phyloP scores from a whole-genome alignment of 352 stramenopile genomes.

The Globisporangium nodosum region DNA sequence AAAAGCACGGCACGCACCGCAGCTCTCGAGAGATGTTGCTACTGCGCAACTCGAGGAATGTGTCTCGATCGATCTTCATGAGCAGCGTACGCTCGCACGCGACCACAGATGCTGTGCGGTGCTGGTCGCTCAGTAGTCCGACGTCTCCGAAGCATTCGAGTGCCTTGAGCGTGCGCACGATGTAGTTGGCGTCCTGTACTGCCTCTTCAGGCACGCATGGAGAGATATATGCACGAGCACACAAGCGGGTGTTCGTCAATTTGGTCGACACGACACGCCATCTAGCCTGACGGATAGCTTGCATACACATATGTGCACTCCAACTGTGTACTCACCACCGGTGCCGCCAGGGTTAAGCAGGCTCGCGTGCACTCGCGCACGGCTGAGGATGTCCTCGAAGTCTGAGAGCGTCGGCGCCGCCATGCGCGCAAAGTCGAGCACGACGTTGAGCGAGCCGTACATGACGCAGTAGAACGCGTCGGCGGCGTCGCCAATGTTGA shows the following conservation, averaged over 20 bases:
- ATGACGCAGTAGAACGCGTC: slow-evolving; percentile 78
- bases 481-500: slow-evolving; percentile 59
- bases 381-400: slow-evolving; percentile 71
- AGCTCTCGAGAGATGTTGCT: slow-evolving; percentile 51
- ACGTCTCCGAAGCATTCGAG: slow-evolving; percentile 74
- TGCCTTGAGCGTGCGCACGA: slow-evolving; percentile 55
- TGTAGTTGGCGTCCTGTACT: slow-evolving; percentile 42
- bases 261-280: background rate
- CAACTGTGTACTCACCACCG: background rate
- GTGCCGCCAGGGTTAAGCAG: slow-evolving; percentile 49
- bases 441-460: slow-evolving; percentile 65
- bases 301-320: too few relatives aligned
- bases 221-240: background rate
- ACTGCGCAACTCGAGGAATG: slow-evolving; percentile 54
- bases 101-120: slow-evolving; percentile 61
- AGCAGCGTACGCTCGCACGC: slow-evolving; percentile 60
- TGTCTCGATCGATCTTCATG: slow-evolving; percentile 64
- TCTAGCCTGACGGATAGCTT: background rate
- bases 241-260: background rate
- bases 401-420: slow-evolving; percentile 55
- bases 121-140: slow-evolving; percentile 45
- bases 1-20: slow-evolving; percentile 19
- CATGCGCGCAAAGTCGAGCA: slow-evolving; percentile 71
- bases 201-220: slow-evolving; percentile 8
- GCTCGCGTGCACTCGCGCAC: slow-evolving; percentile 59